Evolutionary conservation across 805 yeast species (phyloP).

Genomic region (Saccharomycopsis oosterbeekiorum): DNA sequence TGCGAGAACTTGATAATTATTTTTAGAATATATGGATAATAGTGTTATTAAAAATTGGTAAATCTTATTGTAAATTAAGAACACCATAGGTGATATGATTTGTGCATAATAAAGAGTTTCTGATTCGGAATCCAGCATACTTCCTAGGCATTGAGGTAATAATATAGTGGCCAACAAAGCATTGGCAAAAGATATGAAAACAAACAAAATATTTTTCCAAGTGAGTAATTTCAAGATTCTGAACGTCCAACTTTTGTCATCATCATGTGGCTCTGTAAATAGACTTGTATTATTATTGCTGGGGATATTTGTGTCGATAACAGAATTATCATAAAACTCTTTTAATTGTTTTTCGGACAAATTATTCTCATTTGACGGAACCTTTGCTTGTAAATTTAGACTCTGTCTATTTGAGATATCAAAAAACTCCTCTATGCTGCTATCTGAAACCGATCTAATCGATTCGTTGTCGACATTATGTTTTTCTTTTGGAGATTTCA

Average conservation of each 20-base stretch:
- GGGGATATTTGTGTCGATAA: neutral
- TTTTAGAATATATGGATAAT: slow-evolving; percentile 6
- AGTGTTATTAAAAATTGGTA: slow-evolving; percentile 8
- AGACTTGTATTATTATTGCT: neutral
- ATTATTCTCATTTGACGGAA: neutral
- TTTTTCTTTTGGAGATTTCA: neutral
- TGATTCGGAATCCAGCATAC: neutral
- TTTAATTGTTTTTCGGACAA: neutral
- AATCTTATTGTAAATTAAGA: slow-evolving; percentile 9
- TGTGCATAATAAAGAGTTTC: neutral
- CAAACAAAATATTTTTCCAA: slow-evolving; percentile 3
- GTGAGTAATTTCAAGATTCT: neutral
- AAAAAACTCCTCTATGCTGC: neutral
- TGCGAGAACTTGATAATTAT: slow-evolving; percentile 5
- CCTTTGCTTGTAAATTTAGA: neutral
- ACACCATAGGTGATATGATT: neutral
- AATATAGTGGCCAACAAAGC: slow-evolving; percentile 2
- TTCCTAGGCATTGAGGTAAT: neutral
- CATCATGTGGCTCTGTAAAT: neutral
- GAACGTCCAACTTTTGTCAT: neutral
- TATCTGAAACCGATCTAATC: neutral
- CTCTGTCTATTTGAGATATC: neutral
- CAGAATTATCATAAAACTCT: neutral
- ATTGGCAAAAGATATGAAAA: slow-evolving; percentile 4
- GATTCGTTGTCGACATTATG: neutral